Base-by-base conservation (phyloP, 805 yeast species). In the Huiozyma sinensis region DNA sequence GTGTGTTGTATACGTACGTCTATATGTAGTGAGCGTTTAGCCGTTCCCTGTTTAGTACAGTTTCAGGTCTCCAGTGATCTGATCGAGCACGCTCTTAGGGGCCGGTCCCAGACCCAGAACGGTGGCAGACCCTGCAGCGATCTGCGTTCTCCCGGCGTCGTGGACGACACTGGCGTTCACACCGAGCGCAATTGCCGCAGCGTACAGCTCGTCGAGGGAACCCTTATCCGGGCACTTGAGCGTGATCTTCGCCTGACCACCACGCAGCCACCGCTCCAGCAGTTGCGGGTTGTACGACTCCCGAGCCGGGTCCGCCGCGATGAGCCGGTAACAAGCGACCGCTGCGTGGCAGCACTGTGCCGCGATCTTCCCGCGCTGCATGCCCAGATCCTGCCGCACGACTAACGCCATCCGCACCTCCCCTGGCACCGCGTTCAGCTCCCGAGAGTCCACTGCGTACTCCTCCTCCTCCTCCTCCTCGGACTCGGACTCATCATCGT, bases 281-380 rank as follows among this genome's bases (percentile, higher is more conserved):
- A 83, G 63, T 9, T 68, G 69, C 11, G 86, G 80, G 50, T 84
- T 80, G 49, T 76, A 73, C 4, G 72, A 68, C 6, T 70, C 72
- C 39, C 58, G 56, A 1, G 76, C 68, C 4, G 67, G 58, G 5
- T 76, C 72, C 34, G 71, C 66, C 34, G 75, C 68, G 66, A 83
- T 81, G 48, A 77, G 65, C 55, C 83, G 80, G 64, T 84, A 92
- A 53, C 92, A 78, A 0, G 92, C 89, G 32, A 92, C 71, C 0
- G 97, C 94, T n/a, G 98, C 98, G 67, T 92, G 99, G 34, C 88
- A 81, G 63, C 97, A 90, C 60, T 92, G 99, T 6, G 98, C 98
- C 5, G 97, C 97, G 2, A 85, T 81, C 60, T 92, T 92, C 24
- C 99, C 99, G 64, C 86, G 87, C 31, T 83, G 79, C 97, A 92